Base-by-base conservation (phyloP, 768 basidiomycete species). In the Dioszegia aurantiaca region DNA sequence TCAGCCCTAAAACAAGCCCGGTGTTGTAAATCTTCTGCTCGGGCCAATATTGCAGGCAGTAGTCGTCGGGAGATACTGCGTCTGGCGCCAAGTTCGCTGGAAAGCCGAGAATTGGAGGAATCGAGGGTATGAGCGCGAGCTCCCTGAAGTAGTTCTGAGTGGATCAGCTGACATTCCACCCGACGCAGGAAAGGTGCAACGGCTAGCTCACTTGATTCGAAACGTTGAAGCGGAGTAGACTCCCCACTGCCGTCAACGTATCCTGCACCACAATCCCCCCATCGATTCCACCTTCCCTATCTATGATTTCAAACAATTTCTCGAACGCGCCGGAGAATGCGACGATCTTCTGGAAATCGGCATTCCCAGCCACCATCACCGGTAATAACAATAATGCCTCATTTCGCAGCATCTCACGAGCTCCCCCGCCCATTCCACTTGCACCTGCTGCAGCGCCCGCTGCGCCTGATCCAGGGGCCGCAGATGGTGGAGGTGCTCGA, bases 241-340 rank as follows among this genome's bases (percentile, higher is more conserved):
- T 83, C 61, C 91, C 91, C 16, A 91, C 84, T 63, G 89, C 91
- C 17, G 83, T 81, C 56, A 99, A 78, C n/a, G 89, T 89, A 64
- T 91, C 87, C 64, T 88, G 86, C 0, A 89, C 85, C 41, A 89
- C 86, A 55, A 87, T 81, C 10, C 91, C 91, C 16, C 93, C 92
- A 65, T 97, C 93, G 23, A 92, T 81, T 0, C 95, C 95, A 21
- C 91, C 90, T 76, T 97, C 94, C 61, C 84, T 82, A 9, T 83
- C 82, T 60, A 98, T 83, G 46, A 89, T 91, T 55, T 86, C 86
- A 78, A 98, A 91, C 28, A 99, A 82, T 72, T 87, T 90, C 79
- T 99, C 95, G 69, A 99, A 98, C 1, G 89, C 89, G 19, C 95
- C 92, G 66, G 92, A 91, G 67, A 99, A 99, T 0, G 93, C 91